phyloP scores from a whole-genome alignment of 225 moss, liverwort and hornwort genomes.

The Neckera pumila region DNA sequence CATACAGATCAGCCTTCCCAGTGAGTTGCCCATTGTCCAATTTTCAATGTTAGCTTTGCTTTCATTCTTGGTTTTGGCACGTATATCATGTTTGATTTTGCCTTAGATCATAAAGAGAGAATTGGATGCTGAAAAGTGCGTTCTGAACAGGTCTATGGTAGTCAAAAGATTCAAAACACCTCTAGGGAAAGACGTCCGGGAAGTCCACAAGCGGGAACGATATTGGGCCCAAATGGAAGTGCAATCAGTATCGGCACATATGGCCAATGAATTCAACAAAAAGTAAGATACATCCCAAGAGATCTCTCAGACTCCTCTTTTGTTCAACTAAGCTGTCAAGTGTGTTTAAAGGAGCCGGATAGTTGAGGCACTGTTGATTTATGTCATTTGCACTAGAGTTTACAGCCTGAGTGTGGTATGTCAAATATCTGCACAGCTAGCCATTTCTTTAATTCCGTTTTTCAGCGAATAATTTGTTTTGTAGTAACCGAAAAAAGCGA shows the following conservation, averaged over 20 bases:
- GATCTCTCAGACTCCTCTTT: not conserved
- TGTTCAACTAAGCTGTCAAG: not conserved
- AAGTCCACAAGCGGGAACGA: slow-evolving; percentile 70
- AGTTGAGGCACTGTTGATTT: not conserved
- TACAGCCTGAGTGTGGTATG: not conserved
- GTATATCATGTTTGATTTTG: not conserved
- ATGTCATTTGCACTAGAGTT: not conserved
- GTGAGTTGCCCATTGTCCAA: not conserved
- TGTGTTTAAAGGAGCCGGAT: not conserved
- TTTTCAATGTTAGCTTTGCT: not conserved
- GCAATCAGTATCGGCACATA: slow-evolving; percentile 80
- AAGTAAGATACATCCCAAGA: not conserved
- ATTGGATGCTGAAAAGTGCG: not conserved
- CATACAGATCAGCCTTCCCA: slow-evolving; percentile 11
- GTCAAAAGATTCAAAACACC: slow-evolving; percentile 88
- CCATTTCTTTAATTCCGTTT: not conserved
- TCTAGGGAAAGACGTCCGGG: slow-evolving; percentile 49
- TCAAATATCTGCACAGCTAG: not conserved
- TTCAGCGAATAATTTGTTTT: not conserved
- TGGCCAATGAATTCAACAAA: slow-evolving; percentile 83
- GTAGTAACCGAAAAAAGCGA: not conserved
- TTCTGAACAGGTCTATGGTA: slow-evolving; percentile 47
- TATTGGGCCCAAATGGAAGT: slow-evolving; percentile 96
- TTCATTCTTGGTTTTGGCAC: not conserved
- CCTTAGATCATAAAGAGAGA: not conserved